Evolutionary conservation across 169 alveolate genomes (phyloP).

Genomic region (Eimeria acervulina): DNA sequence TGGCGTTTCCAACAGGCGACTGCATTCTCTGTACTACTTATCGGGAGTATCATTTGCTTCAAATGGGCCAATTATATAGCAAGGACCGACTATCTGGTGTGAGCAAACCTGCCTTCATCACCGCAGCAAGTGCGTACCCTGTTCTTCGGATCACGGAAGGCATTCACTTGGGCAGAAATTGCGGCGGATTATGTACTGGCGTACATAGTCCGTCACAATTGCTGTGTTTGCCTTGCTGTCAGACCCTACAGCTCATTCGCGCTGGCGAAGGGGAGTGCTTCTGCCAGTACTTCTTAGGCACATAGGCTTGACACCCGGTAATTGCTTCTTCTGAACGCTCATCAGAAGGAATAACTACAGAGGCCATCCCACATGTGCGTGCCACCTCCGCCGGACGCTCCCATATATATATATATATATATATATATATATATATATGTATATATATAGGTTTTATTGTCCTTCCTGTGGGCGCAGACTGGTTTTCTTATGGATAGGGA

Average conservation of each 20-base stretch:
- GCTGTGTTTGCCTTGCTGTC: neutral
- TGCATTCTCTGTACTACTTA: neutral
- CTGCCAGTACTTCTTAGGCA: neutral
- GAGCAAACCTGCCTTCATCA: neutral
- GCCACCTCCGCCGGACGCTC: neutral
- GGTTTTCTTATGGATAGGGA: neutral
- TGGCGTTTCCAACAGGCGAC: neutral
- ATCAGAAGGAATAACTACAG: neutral
- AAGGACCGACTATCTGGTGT: neutral
- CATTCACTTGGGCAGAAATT: neutral
- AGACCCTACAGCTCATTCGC: neutral
- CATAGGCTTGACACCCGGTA: neutral
- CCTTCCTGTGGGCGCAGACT: neutral
- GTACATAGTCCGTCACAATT: neutral
- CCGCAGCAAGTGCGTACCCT: slow-evolving; percentile 22
- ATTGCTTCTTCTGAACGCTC: neutral
- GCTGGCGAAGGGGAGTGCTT: neutral
- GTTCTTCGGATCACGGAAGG: neutral
- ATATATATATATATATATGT: too few relatives aligned
- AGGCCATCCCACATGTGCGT: neutral
- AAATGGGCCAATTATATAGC: neutral
- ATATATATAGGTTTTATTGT: too few relatives aligned
- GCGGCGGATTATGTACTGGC: too few relatives aligned
- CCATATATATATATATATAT: neutral
- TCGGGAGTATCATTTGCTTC: neutral